phyloP scores from a whole-genome alignment of 805 yeast genomes.

The Teunomyces cretensis region DNA sequence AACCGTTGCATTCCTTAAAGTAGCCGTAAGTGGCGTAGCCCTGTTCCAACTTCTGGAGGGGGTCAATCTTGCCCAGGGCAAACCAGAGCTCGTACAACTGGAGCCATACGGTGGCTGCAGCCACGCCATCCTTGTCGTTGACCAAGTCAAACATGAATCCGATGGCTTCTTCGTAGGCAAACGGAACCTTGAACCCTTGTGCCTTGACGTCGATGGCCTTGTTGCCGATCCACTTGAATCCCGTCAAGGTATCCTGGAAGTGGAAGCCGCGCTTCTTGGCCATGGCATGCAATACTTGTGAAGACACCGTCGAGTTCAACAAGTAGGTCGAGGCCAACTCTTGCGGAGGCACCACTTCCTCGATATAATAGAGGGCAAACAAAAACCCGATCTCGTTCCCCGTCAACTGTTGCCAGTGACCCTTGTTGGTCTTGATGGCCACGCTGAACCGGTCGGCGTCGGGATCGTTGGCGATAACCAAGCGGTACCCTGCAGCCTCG shows the following conservation, averaged over 20 bases:
- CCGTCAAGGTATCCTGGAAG: conserved; percentile 83
- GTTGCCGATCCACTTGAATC: conserved; percentile 97
- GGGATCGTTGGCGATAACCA: conserved; percentile 91
- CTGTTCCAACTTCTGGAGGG: conserved; percentile 50
- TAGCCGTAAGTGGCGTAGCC: conserved; percentile 72
- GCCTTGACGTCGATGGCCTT: conserved; percentile 69
- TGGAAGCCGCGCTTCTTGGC: conserved; percentile 61
- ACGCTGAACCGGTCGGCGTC: conserved; percentile 94
- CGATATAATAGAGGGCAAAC: conserved; percentile 66
- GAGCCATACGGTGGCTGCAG: conserved; percentile 74
- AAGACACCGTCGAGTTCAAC: conserved; percentile 88
- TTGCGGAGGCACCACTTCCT: conserved; percentile 23
- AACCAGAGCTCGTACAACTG: conserved; percentile 65
- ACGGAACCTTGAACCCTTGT: conserved; percentile 70
- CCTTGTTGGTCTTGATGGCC: conserved; percentile 52
- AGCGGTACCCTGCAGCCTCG: conserved; percentile 41
- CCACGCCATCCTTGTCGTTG: conserved; percentile 91
- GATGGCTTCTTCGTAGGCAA: conserved; percentile 93
- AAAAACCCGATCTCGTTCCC: conserved; percentile 91
- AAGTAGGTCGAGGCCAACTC: conserved; percentile 47
- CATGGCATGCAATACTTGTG: conserved; percentile 72
- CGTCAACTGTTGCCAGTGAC: conserved; percentile 73
- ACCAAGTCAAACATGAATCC: conserved; percentile 87
- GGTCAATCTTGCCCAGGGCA: conserved; percentile 30
- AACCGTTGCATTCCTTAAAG: conserved; percentile 84